These are phyloP conservation scores for Cucurbitaria berberidis DNA, from an alignment of 2,329 filamentous ascomycete species.

Conservation along the genomic window DNA sequence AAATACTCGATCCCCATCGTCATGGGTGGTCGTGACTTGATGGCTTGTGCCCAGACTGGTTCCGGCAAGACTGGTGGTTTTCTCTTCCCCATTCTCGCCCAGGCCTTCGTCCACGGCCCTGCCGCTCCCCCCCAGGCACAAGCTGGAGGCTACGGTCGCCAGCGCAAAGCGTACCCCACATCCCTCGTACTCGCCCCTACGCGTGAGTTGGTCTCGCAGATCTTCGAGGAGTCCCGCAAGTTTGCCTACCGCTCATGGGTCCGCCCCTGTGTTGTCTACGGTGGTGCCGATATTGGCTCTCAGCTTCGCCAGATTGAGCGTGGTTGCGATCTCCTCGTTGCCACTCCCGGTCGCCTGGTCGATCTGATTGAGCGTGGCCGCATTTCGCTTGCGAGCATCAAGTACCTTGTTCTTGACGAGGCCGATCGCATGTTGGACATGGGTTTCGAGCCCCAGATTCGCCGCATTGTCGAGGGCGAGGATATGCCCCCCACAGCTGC, in stretches of 20 bases:
- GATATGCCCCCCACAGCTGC: slow-evolving; percentile 87
- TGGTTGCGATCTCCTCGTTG: slow-evolving; percentile 95
- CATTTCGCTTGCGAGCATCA: slow-evolving; percentile 98
- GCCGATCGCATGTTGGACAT: slow-evolving; percentile 99
- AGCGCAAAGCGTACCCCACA: slow-evolving; percentile 97
- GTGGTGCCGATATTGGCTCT: slow-evolving; percentile 97
- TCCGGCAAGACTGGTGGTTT: slow-evolving; percentile 99
- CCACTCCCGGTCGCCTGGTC: slow-evolving; percentile 94
- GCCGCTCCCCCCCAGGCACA: slow-evolving; percentile 69
- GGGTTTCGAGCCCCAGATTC: slow-evolving; percentile 99
- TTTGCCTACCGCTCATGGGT: slow-evolving; percentile 99
- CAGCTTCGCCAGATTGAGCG: slow-evolving; percentile 98
- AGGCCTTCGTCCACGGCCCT: slow-evolving; percentile 90
- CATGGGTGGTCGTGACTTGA: slow-evolving; percentile 95
- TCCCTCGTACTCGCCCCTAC: slow-evolving; percentile 95
- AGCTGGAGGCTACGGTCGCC: slow-evolving; percentile 72
- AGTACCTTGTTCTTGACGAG: slow-evolving; percentile 98
- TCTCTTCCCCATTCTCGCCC: slow-evolving; percentile 98
- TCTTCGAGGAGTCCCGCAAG: slow-evolving; percentile 96
- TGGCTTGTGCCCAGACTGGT: slow-evolving; percentile 99
- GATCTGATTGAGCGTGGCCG: slow-evolving; percentile 98
- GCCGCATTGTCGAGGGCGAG: slow-evolving; percentile 96
- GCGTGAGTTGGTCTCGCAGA: slow-evolving; percentile 97
- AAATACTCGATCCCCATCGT: slow-evolving; percentile 99
- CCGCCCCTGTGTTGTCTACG: slow-evolving; percentile 96